phyloP scores from a whole-genome alignment of 1,284 basidiomycete genomes.

The Pyrrhoderma noxium region DNA sequence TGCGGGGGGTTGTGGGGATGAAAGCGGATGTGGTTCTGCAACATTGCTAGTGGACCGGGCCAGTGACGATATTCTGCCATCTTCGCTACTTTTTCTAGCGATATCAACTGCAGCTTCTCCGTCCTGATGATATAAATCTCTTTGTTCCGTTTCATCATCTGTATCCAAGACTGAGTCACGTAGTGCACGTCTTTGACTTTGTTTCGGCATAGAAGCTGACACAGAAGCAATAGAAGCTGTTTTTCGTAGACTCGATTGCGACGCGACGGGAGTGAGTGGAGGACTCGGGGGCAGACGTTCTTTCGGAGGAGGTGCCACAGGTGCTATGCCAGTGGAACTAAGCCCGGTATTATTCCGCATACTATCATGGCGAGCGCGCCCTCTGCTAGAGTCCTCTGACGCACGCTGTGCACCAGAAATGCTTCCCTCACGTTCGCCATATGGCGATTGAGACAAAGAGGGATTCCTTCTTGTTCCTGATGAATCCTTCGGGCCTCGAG shows the following conservation, averaged over 20 bases:
- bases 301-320: slow-evolving; percentile 10
- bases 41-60: too few relatives aligned
- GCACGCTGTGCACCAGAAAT: background rate
- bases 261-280: slow-evolving; percentile 19
- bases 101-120: too few relatives aligned
- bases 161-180: too few relatives aligned
- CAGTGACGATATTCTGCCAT: too few relatives aligned
- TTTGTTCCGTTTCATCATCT: too few relatives aligned
- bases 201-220: background rate
- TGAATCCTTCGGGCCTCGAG: background rate
- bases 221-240: background rate
- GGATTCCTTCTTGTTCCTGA: too few relatives aligned
- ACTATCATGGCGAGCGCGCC: background rate
- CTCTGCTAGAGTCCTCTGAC: background rate
- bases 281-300: slow-evolving; percentile 20
- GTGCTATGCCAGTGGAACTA: background rate
- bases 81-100: too few relatives aligned
- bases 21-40: too few relatives aligned
- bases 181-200: too few relatives aligned
- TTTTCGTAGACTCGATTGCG: slow-evolving; percentile 11
- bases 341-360: background rate
- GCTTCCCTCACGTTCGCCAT: too few relatives aligned
- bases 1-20: background rate
- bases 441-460: too few relatives aligned
- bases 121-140: too few relatives aligned